phyloP scores from a whole-genome alignment of 768 basidiomycete genomes.

The Pseudohyphozyma bogoriensis region DNA sequence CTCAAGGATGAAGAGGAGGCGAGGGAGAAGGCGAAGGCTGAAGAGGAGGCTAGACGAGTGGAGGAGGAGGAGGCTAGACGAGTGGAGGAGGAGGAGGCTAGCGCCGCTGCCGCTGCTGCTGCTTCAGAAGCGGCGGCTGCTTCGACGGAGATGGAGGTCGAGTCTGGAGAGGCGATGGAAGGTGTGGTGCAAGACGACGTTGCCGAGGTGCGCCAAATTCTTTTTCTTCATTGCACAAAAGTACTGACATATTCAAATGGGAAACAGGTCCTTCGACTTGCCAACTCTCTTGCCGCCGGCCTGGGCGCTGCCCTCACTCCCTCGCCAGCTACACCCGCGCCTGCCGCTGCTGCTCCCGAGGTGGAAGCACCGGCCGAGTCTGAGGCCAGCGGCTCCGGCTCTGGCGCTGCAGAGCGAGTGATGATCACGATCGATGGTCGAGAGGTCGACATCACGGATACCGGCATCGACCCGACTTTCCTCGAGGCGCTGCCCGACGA shows the following conservation, averaged over 20 bases:
- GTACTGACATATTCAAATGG: no score
- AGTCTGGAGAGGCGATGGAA: constrained; percentile 8
- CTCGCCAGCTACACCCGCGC: constrained; percentile 4
- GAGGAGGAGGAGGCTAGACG: constrained; percentile 28
- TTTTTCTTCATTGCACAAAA: no score
- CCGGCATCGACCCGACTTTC: constrained; percentile 96
- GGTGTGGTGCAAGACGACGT: constrained; percentile 14
- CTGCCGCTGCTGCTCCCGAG: background rate
- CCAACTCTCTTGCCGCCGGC: constrained; percentile 26
- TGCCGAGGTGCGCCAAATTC: no score
- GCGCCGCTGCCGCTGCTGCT: background rate
- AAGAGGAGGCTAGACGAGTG: constrained; percentile 24
- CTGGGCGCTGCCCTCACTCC: constrained; percentile 12
- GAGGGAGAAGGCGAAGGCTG: constrained; percentile 35
- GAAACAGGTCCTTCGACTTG: constrained; percentile 29
- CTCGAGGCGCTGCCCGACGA: constrained; percentile 95
- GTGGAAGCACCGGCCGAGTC: background rate
- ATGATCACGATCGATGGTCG: constrained; percentile 87
- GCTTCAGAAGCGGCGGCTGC: background rate
- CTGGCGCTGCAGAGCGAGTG: constrained; percentile 45
- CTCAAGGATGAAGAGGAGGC: constrained; percentile 31
- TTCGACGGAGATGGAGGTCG: constrained; percentile 22
- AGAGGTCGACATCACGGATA: constrained; percentile 92
- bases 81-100: constrained; percentile 8
- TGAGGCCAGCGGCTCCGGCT: constrained; percentile 19